These are phyloP conservation scores for Wickerhamiella slavikovae DNA, from an alignment of 805 yeast species.

Conservation along the genomic window DNA sequence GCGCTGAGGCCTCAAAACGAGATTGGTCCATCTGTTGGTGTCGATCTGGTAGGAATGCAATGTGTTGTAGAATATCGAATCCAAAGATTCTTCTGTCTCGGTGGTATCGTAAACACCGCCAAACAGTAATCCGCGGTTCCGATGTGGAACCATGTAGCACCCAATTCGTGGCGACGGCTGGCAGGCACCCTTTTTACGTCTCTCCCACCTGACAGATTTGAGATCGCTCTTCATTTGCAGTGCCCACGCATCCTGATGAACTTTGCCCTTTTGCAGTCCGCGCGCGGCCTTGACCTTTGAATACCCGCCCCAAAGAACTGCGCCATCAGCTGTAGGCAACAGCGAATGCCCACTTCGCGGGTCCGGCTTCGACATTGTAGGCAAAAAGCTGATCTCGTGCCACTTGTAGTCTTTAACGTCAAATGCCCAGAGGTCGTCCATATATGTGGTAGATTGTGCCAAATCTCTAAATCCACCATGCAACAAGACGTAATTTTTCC, in stretches of 20 bases:
- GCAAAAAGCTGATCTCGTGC: constrained; percentile 75
- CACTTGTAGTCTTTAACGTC: constrained; percentile 80
- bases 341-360: constrained; percentile 87
- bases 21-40: constrained; percentile 69
- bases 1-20: constrained; percentile 41
- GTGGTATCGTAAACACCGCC: constrained; percentile 93
- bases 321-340: constrained; percentile 60
- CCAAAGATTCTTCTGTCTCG: constrained; percentile 83
- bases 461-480: constrained; percentile 90
- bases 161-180: constrained; percentile 93
- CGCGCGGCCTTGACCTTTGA: constrained; percentile 72
- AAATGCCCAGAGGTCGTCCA: constrained; percentile 79
- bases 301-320: constrained; percentile 80
- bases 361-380: constrained; percentile 64
- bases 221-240: constrained; percentile 74
- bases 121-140: constrained; percentile 78
- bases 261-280: constrained; percentile 80
- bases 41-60: constrained; percentile 68
- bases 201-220: constrained; percentile 62
- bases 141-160: constrained; percentile 69
- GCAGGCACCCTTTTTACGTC: constrained; percentile 74
- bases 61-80: constrained; percentile 65
- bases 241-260: constrained; percentile 68
- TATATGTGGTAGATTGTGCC: constrained; percentile 63
- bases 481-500: constrained; percentile 77